Base-by-base conservation (phyloP, 257 asterid species). In the Plantago major region DNA sequence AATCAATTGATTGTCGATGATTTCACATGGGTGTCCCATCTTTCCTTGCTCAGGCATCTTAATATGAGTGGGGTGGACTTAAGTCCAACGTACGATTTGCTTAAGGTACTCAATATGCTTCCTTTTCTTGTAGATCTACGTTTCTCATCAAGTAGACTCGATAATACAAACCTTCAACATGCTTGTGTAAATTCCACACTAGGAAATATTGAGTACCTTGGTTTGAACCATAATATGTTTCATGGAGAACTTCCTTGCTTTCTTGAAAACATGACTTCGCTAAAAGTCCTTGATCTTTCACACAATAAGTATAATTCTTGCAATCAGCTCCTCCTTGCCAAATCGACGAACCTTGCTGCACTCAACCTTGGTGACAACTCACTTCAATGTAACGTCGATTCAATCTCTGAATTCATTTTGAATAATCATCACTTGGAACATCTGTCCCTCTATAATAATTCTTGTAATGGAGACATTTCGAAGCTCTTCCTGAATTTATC, bases 21-120 rank as follows among this genome's bases (percentile, higher is more conserved):
- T 60, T 33, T 60, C 65, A 44, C n/a, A 18, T 60, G 53, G 65
- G 44, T 14, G 12, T 60, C 65, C 16, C 37, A 30, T 22, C 65
- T 60, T 45, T 10, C 53, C 13, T 60, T 42, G 10, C 54, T 60
- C 7, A 48, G 12, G 42, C 22, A 18, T 45, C 55, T 60, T 60
- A 42, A 45, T 45, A 43, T 60, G 50, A 45, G 14, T 18, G n/a
- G 3, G 9, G 42, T 60, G 22, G 12, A 60, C 52, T 43, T 60
- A 14, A 45, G 17, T 13, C 52, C 12, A 44, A 44, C 22, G 7
- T 19, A 60, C 13, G 17, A 45, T 44, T 14, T 60, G 9, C 9
- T 12, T 10, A 44, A 45, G 65, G 65, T 60, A 60, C 50, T 60
- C 11, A 44, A 11, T 37, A 60, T 12, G 65, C 52, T 60, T 28